Conservation (phyloP, 495 filamentous ascomycete genomes). For the Bathelium albidoporum region DNA sequence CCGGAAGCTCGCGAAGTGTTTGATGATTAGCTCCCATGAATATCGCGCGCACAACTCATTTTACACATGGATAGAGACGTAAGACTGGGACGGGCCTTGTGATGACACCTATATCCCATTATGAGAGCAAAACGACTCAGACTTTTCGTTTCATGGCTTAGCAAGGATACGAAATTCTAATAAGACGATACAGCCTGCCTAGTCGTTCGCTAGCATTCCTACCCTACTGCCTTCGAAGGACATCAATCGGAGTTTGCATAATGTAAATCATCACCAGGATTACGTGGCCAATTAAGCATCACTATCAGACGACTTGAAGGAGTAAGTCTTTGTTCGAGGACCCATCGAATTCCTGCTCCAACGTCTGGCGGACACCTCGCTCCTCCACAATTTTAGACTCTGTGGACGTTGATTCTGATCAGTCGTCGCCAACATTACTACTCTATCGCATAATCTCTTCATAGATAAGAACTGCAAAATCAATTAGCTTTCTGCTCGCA, state of each 20-base stretch:
- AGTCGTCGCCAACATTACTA: background rate
- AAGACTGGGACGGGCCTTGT: too few species aligned
- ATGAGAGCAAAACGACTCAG: background rate
- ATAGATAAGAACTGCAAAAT: conserved; percentile 67
- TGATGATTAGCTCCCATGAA: too few species aligned
- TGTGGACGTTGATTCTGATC: background rate
- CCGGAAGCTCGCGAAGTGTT: too few species aligned
- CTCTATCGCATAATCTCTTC: conserved; percentile 94
- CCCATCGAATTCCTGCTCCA: background rate
- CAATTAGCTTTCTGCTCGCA: conserved; percentile 14
- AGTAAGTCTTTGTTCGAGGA: background rate
- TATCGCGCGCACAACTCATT: too few species aligned
- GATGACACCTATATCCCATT: background rate
- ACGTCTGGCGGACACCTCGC: background rate
- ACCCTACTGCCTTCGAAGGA: background rate
- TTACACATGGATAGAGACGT: too few species aligned
- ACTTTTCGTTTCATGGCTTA: background rate
- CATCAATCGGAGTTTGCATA: background rate
- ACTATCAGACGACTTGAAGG: background rate
- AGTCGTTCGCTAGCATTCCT: background rate
- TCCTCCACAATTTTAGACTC: background rate
- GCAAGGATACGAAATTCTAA: conserved; percentile 1
- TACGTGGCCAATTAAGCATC: background rate
- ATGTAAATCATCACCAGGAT: background rate
- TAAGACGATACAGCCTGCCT: background rate